These are phyloP conservation scores for Sarocladium kiliense DNA, from an alignment of 2,329 filamentous ascomycete genomes.

Conservation along the genomic window DNA sequence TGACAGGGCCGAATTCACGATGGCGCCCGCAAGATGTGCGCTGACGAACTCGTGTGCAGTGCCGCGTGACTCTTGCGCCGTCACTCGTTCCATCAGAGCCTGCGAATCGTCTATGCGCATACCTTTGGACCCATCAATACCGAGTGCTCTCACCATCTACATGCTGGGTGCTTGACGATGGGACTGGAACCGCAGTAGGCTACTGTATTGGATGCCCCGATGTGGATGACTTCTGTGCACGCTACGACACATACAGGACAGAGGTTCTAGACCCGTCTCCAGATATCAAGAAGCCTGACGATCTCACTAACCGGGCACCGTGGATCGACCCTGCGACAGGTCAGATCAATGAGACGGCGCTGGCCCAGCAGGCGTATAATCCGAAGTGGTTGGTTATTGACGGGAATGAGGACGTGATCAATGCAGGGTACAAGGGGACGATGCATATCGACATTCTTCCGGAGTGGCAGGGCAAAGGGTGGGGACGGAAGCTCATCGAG, in stretches of 20 bases:
- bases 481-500: constrained; percentile 37
- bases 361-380: constrained; percentile 38
- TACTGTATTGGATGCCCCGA: constrained; percentile 44
- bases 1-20: neutral
- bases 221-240: constrained; percentile 31
- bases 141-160: constrained; percentile 38
- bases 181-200: constrained; percentile 37
- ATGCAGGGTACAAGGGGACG: constrained; percentile 32
- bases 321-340: constrained; percentile 22
- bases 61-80: constrained; percentile 41
- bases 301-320: constrained; percentile 23
- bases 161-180: constrained; percentile 45
- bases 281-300: constrained; percentile 17
- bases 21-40: neutral
- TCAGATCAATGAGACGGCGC: constrained; percentile 20
- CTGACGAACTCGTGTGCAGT: constrained; percentile 25
- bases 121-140: constrained; percentile 48
- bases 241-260: constrained; percentile 33
- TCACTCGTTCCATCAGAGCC: constrained; percentile 30
- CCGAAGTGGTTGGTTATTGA: constrained; percentile 32
- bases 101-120: constrained; percentile 34
- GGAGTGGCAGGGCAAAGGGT: constrained; percentile 35
- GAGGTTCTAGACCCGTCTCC: constrained; percentile 26
- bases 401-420: constrained; percentile 27
- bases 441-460: constrained; percentile 46